phyloP scores from a whole-genome alignment of 2,329 filamentous ascomycete genomes.

The Chaetomium strumarium region DNA sequence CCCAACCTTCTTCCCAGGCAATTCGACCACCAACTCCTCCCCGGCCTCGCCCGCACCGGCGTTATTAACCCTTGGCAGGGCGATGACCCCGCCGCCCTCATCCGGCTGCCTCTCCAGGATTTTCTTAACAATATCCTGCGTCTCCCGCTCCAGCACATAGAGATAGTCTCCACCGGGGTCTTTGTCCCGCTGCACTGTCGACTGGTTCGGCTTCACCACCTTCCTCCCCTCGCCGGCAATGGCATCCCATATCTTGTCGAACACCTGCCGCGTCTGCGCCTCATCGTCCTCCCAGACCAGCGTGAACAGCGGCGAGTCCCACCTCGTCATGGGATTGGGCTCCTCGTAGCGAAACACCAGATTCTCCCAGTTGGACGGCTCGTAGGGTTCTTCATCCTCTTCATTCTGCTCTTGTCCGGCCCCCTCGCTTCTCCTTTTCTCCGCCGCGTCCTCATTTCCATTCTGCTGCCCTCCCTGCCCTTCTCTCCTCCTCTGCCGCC shows the following conservation, averaged over 20 bases:
- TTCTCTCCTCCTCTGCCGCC: constrained; percentile 16
- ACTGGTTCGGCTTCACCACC: constrained; percentile 65
- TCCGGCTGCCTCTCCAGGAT: constrained; percentile 66
- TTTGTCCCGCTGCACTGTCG: constrained; percentile 59
- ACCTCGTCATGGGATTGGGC: constrained; percentile 76
- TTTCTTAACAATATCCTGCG: constrained; percentile 66
- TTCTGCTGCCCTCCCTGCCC: neutral
- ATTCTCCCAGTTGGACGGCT: constrained; percentile 64
- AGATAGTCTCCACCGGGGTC: constrained; percentile 68
- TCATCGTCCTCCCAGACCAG: constrained; percentile 69
- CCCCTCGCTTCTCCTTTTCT: too few species aligned
- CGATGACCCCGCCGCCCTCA: constrained; percentile 52
- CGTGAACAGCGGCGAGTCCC: constrained; percentile 79
- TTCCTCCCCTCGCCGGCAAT: constrained; percentile 59
- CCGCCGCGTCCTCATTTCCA: constrained; percentile 26
- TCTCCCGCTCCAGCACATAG: constrained; percentile 72
- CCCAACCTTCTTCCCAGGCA: constrained; percentile 61
- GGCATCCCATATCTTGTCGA: constrained; percentile 68
- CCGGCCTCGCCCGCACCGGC: constrained; percentile 24
- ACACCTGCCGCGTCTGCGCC: constrained; percentile 49
- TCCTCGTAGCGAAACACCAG: constrained; percentile 80
- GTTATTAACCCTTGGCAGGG: constrained; percentile 18
- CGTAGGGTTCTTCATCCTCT: constrained; percentile 43
- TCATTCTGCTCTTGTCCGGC: constrained; percentile 31
- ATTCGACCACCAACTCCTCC: constrained; percentile 53